Conservation (phyloP, 164 flowering plant species). For the Vitis rotundifolia region DNA sequence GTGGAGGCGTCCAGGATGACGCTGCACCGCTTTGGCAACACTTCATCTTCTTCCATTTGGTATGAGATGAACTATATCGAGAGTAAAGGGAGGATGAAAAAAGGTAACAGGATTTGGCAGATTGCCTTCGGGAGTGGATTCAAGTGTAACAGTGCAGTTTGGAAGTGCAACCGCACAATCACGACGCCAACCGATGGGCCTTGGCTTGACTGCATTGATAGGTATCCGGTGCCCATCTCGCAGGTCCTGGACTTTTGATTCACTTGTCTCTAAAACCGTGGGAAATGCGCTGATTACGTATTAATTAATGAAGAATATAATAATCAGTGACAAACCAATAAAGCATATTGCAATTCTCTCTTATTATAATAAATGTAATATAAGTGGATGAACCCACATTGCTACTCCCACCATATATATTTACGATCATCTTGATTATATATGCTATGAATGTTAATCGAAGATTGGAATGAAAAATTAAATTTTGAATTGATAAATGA, state of each 20-base stretch:
- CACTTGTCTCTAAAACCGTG: no score
- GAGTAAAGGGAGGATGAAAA: not conserved
- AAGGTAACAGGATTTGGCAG: slow-evolving; percentile 1
- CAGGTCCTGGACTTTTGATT: slow-evolving; percentile 17
- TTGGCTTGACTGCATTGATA: slow-evolving; percentile 50
- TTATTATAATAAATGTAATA: no score
- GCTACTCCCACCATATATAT: no score
- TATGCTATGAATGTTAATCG: no score
- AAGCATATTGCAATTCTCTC: no score
- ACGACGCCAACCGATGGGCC: slow-evolving; percentile 31
- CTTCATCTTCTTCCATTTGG: not conserved
- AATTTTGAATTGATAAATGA: no score
- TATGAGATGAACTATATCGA: not conserved
- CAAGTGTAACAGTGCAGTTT: slow-evolving; percentile 6
- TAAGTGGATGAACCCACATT: no score
- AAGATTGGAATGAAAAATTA: no score
- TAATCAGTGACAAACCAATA: no score
- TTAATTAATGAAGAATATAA: no score
- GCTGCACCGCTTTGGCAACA: slow-evolving; percentile 2
- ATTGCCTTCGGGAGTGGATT: slow-evolving; percentile 1
- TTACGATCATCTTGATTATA: no score
- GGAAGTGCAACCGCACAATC: slow-evolving; percentile 17
- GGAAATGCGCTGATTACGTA: no score
- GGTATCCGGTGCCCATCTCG: slow-evolving; percentile 53
- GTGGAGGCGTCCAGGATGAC: slow-evolving; percentile 3